Percentiles rank a stretch among this genome's conserved stretches.
Conservation (phyloP, 371 early-diverging fungal genomes). For the Sanchytrium tribonematis region DNA sequence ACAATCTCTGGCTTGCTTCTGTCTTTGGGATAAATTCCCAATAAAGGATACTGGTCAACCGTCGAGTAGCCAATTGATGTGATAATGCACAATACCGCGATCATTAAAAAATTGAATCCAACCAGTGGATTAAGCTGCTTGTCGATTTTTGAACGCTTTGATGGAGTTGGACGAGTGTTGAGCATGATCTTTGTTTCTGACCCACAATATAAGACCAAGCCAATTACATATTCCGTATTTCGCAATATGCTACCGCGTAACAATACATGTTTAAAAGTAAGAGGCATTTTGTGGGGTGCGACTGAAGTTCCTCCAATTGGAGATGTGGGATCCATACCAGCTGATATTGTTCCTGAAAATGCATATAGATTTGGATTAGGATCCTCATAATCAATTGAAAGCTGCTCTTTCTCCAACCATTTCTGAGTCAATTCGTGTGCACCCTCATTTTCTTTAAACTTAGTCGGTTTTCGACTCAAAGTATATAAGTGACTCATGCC, state of each 20-base stretch:
- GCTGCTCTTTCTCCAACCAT: background rate
- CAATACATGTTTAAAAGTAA: conserved; percentile 12
- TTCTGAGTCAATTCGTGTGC: conserved; percentile 1
- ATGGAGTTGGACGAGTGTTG: conserved; percentile 3
- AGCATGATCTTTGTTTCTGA: conserved; percentile 9
- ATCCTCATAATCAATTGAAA: conserved; percentile 37
- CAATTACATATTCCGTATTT: conserved; percentile 9
- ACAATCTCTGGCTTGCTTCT: background rate
- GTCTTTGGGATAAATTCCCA: background rate
- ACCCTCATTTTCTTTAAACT: no score
- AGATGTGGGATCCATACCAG: conserved; percentile 4
- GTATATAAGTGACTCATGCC: no score
- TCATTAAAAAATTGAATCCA: conserved; percentile 38
- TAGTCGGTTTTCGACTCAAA: no score
- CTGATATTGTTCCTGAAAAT: conserved; percentile 13
- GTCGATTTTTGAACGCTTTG: conserved; percentile 21
- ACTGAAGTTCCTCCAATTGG: no score
- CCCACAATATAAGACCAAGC: conserved; percentile 9
- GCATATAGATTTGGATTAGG: conserved; percentile 19
- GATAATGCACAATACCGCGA: conserved; percentile 34
- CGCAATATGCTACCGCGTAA: conserved; percentile 12
- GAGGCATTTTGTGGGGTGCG: conserved; percentile 3
- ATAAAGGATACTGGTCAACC: background rate
- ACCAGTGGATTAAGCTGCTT: conserved; percentile 67
- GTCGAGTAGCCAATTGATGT: background rate